Evolutionary conservation across 306 rosid species (phyloP).

Genomic region (Alnus glutinosa): DNA sequence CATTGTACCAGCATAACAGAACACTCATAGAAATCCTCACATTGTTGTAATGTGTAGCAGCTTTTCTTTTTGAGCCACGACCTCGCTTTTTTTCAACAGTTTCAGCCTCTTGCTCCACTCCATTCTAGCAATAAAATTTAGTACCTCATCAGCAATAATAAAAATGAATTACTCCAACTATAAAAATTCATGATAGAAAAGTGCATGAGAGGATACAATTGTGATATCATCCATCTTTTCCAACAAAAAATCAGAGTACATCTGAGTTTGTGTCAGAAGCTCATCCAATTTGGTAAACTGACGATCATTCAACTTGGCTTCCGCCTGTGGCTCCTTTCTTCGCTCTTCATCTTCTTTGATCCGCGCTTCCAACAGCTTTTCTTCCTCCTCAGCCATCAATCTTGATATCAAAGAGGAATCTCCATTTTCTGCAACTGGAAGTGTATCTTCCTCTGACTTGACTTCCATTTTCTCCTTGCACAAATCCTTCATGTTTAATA

Average conservation of each 20-base stretch:
- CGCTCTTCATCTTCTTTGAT: conserved; percentile 44
- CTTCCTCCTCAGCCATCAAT: conserved; percentile 62
- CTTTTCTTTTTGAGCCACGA: conserved; percentile 71
- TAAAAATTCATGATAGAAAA: conserved; percentile 13
- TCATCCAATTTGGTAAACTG: conserved; percentile 89
- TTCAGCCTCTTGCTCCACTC: conserved; percentile 46
- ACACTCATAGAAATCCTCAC: conserved; percentile 40
- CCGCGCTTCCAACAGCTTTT: conserved; percentile 56
- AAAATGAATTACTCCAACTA: background rate
- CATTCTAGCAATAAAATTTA: conserved; percentile 47
- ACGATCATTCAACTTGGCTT: conserved; percentile 46
- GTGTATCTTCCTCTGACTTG: conserved; percentile 40
- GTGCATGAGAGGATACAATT: conserved; percentile 37
- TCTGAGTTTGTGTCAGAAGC: conserved; percentile 80
- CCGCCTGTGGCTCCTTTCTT: conserved; percentile 28
- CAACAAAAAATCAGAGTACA: conserved; percentile 75
- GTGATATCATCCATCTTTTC: conserved; percentile 98
- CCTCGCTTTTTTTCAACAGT: conserved; percentile 49
- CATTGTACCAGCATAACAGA: background rate
- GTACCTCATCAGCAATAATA: conserved; percentile 16
- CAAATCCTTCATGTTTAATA: conserved; percentile 40
- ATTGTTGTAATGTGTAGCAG: conserved; percentile 57
- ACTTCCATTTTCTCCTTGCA: conserved; percentile 43
- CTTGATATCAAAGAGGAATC: conserved; percentile 44
- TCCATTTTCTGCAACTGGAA: conserved; percentile 37